Evolutionary conservation across 331 rosid species (phyloP).

Genomic region (Arachis monticola): DNA sequence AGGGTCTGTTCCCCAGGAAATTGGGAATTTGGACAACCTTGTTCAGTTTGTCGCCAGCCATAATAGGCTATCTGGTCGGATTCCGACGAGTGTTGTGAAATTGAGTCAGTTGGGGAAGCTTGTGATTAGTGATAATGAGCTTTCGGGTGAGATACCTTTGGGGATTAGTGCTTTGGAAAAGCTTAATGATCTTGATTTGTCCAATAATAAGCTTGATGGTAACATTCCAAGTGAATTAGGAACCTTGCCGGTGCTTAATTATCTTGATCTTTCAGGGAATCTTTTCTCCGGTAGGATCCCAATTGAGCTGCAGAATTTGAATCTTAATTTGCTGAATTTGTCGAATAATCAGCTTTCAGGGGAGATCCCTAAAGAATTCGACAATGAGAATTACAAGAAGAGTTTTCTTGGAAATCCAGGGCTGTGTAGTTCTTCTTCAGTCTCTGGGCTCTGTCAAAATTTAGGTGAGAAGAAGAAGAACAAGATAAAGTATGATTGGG

Average conservation of each 20-base stretch:
- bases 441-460: conserved; percentile 54
- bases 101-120: conserved; percentile 60
- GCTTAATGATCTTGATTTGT: conserved; percentile 74
- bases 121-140: conserved; percentile 61
- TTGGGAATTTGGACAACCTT: conserved; percentile 57
- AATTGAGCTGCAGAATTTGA: conserved; percentile 64
- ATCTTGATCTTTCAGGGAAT: conserved; percentile 82
- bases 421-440: conserved; percentile 49
- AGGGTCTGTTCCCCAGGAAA: conserved; percentile 63
- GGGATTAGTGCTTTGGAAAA: conserved; percentile 49
- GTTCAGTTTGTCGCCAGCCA: conserved; percentile 48
- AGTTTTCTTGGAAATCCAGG: conserved; percentile 75
- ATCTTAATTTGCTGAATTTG: conserved; percentile 64
- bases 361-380: conserved; percentile 64
- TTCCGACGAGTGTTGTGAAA: conserved; percentile 55
- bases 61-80: conserved; percentile 54
- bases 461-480: conserved; percentile 45
- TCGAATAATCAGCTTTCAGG: conserved; percentile 67
- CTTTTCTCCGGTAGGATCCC: conserved; percentile 63
- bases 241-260: conserved; percentile 66
- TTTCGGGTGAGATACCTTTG: conserved; percentile 61
- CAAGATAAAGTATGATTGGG: conserved; percentile 46
- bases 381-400: conserved; percentile 48
- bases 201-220: conserved; percentile 61
- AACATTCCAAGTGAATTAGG: conserved; percentile 65